Conservation (phyloP, 2,329 filamentous ascomycete species). For the Sarocladium brachiariae region DNA sequence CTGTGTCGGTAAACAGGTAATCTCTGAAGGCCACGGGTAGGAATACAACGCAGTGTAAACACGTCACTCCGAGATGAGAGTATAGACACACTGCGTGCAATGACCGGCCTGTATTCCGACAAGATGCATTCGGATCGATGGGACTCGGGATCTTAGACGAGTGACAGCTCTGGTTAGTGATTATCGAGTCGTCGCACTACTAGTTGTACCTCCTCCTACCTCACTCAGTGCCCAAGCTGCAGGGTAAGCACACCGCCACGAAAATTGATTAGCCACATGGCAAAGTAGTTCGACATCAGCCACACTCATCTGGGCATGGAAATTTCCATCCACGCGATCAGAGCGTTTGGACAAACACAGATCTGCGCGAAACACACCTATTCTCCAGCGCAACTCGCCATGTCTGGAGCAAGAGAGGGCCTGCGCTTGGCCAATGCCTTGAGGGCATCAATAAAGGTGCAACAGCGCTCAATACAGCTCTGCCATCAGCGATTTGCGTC, state of each 20-base stretch:
- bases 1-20: too few species aligned
- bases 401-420: constrained; percentile 36
- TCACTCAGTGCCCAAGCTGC: too few species aligned
- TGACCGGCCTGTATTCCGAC: too few species aligned
- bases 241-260: constrained; percentile 10
- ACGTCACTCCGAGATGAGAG: too few species aligned
- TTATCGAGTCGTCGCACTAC: too few species aligned
- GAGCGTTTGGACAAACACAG: neutral
- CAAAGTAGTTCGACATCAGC: neutral
- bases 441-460: constrained; percentile 21
- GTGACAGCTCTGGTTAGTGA: too few species aligned
- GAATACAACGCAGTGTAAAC: too few species aligned
- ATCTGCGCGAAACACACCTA: neutral
- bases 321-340: constrained; percentile 13
- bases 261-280: neutral
- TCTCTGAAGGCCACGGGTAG: too few species aligned
- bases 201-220: too few species aligned
- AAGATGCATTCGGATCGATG: too few species aligned
- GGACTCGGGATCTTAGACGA: too few species aligned
- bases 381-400: constrained; percentile 19
- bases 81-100: too few species aligned
- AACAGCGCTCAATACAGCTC: constrained; percentile 18
- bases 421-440: constrained; percentile 28
- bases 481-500: constrained; percentile 36
- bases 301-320: neutral